phyloP scores from a whole-genome alignment of 768 basidiomycete species.

The Termitomyces eurrhizus region DNA sequence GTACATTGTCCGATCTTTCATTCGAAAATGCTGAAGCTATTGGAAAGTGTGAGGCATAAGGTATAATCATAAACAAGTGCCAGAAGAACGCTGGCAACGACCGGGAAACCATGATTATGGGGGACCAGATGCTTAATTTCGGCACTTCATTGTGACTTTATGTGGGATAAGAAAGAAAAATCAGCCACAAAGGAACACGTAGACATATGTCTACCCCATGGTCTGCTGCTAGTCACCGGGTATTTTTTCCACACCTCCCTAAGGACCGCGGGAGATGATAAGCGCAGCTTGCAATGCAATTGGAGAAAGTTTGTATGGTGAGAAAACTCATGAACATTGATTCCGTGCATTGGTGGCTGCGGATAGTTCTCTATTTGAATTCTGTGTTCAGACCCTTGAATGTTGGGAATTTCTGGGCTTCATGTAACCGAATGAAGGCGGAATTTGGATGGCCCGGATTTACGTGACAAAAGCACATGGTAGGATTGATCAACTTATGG shows the following conservation, averaged over 20 bases:
- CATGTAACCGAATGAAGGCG: background rate
- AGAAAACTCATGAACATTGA: conserved; percentile 5
- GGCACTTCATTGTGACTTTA: conserved; percentile 8
- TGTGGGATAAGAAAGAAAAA: conserved; percentile 8
- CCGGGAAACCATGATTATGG: conserved; percentile 14
- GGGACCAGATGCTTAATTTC: conserved; percentile 1
- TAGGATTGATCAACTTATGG: background rate
- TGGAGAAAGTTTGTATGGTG: conserved; percentile 8
- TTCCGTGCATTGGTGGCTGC: conserved; percentile 6
- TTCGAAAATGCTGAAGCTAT: conserved; percentile 27
- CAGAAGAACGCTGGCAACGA: conserved; percentile 1
- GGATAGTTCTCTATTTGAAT: background rate
- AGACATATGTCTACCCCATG: conserved; percentile 4
- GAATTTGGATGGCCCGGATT: background rate
- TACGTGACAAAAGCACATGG: conserved; percentile 4
- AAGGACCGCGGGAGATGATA: conserved; percentile 5
- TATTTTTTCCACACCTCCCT: conserved; percentile 3
- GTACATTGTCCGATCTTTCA: conserved; percentile 35
- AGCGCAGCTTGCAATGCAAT: background rate
- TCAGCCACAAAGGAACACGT: conserved; percentile 15
- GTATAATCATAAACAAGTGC: conserved; percentile 12
- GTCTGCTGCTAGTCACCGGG: conserved; percentile 7
- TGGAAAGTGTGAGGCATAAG: conserved; percentile 8
- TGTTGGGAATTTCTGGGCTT: background rate
- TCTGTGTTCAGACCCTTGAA: background rate